phyloP scores from a whole-genome alignment of 2,329 filamentous ascomycete species.

The Paracorniculantispora psalliotae region DNA sequence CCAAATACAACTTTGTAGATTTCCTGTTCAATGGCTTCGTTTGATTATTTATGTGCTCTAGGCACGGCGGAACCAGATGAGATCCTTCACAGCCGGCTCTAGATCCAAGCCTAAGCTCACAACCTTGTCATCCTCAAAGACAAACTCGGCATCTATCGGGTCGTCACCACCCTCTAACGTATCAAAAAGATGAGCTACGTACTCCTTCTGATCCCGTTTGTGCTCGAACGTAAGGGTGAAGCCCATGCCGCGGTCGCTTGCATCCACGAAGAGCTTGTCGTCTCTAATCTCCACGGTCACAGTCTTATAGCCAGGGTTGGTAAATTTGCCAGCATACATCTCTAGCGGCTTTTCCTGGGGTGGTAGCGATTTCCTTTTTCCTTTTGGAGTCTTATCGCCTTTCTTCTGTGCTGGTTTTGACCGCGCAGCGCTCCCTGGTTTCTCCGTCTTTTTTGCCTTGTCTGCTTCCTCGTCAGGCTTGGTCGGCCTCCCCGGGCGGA shows the following conservation, averaged over 20 bases:
- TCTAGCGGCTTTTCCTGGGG: background rate
- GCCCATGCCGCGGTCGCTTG: constrained; percentile 16
- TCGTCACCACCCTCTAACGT: background rate
- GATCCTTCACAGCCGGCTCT: background rate
- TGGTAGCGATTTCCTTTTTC: background rate
- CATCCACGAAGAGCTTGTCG: constrained; percentile 20
- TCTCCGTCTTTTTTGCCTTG: background rate
- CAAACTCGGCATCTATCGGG: background rate
- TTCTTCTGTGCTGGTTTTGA: no score
- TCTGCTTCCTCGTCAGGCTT: background rate
- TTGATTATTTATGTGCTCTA: no score
- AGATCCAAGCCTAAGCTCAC: background rate
- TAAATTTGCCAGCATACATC: background rate
- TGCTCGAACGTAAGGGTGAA: background rate
- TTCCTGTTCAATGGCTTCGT: no score
- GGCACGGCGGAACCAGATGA: constrained; percentile 24
- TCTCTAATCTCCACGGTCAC: constrained; percentile 19
- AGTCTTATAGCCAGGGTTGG: constrained; percentile 19
- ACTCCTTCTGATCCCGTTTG: background rate
- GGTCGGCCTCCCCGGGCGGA: background rate
- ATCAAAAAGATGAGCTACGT: background rate
- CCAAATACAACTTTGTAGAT: no score
- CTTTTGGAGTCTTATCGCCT: background rate
- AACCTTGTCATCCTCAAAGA: background rate
- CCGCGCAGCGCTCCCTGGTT: no score